phyloP scores from a whole-genome alignment of 1,139 yeast genomes.

The Saccharomyces hybrid region DNA sequence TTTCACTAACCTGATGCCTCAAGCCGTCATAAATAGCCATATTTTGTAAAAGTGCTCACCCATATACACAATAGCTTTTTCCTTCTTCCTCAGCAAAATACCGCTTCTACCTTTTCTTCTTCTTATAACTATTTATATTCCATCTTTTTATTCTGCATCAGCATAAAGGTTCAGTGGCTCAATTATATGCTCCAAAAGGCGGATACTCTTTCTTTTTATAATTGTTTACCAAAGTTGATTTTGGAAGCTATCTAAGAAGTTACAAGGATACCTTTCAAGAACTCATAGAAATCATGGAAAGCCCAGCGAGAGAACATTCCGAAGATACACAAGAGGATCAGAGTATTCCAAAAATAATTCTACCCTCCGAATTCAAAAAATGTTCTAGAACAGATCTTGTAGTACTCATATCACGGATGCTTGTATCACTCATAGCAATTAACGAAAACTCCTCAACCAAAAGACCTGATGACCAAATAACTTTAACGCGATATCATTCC shows the following conservation, averaged over 20 bases:
- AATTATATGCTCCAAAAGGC: background rate
- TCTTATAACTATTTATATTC: background rate
- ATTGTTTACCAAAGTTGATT: background rate
- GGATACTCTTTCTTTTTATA: background rate
- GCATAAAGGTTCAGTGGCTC: background rate
- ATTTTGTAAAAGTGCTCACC: background rate
- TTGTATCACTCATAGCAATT: slow-evolving; percentile 57
- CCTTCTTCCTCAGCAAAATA: background rate
- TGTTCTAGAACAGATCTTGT: slow-evolving; percentile 69
- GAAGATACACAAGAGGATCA: background rate
- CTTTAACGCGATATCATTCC: slow-evolving; percentile 84
- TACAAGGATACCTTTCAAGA: background rate
- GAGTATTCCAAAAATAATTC: slow-evolving; percentile 3
- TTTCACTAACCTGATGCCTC: background rate
- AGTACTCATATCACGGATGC: slow-evolving; percentile 68
- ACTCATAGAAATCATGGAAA: background rate
- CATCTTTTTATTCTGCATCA: background rate
- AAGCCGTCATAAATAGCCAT: background rate
- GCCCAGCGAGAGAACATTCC: background rate
- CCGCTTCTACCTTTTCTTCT: background rate
- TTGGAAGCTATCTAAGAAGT: background rate
- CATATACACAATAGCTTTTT: background rate
- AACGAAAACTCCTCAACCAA: slow-evolving; percentile 44
- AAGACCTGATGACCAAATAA: slow-evolving; percentile 10
- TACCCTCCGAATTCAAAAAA: slow-evolving; percentile 39